Conservation (phyloP, 805 yeast species). For the Yueomyces sp. region DNA sequence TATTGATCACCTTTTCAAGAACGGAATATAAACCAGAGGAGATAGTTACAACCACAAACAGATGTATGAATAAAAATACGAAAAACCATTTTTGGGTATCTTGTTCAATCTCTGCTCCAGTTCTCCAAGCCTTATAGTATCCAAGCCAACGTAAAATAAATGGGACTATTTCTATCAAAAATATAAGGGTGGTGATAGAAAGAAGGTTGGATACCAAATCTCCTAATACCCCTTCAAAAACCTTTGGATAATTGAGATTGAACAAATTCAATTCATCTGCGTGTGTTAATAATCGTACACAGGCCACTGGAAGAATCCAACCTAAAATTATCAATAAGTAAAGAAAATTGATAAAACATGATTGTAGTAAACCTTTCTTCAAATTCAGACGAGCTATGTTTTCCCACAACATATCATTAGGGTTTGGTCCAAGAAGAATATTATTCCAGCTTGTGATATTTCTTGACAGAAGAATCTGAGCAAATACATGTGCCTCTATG, state of each 20-base stretch:
- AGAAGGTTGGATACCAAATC: constrained; percentile 46
- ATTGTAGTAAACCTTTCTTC: constrained; percentile 29
- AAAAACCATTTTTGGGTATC: constrained; percentile 71
- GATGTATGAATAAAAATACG: constrained; percentile 65
- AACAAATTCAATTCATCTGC: constrained; percentile 38
- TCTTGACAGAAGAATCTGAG: constrained; percentile 39
- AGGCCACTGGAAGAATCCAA: constrained; percentile 78
- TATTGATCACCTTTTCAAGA: constrained; percentile 45
- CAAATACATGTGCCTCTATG: constrained; percentile 47
- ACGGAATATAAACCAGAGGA: constrained; percentile 65
- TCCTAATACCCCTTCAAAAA: constrained; percentile 38
- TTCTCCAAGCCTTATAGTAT: constrained; percentile 40
- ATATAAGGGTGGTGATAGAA: constrained; percentile 53
- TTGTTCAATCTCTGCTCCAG: constrained; percentile 51
- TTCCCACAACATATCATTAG: constrained; percentile 60
- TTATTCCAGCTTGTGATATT: constrained; percentile 30
- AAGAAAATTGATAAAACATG: constrained; percentile 19
- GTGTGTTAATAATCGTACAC: constrained; percentile 66
- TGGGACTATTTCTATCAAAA: constrained; percentile 52
- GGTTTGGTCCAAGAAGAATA: constrained; percentile 41
- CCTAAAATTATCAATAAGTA: constrained; percentile 39
- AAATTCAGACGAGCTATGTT: constrained; percentile 34
- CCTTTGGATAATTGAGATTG: constrained; percentile 34
- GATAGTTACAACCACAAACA: constrained; percentile 72
- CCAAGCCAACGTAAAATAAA: constrained; percentile 41